phyloP scores from a whole-genome alignment of 352 stramenopile species.

The Globisporangium perplexum region DNA sequence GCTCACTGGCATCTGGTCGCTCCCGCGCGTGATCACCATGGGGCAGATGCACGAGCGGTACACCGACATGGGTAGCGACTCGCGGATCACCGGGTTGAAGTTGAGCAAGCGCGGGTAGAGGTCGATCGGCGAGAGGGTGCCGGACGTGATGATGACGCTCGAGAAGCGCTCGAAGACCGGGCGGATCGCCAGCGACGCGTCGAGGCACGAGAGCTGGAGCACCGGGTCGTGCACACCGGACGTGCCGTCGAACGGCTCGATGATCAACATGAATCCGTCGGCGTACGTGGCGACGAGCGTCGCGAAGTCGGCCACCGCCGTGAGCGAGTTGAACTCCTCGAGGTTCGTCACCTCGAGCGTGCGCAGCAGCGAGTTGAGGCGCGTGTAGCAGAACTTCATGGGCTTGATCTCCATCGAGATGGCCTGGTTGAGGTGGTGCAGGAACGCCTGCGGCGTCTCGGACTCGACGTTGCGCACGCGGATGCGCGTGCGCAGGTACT shows the following conservation, averaged over 20 bases:
- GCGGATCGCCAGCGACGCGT: constrained; percentile 97
- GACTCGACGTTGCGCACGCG: constrained; percentile 90
- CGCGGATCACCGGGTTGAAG: constrained; percentile 95
- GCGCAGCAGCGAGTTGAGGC: constrained; percentile 95
- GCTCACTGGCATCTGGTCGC: constrained; percentile 95
- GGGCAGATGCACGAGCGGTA: constrained; percentile 97
- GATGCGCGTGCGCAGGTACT: constrained; percentile 88
- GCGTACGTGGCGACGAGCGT: constrained; percentile 96
- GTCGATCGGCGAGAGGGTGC: constrained; percentile 98
- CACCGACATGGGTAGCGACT: constrained; percentile 97
- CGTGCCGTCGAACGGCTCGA: constrained; percentile 91
- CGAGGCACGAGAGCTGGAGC: constrained; percentile 95
- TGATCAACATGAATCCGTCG: constrained; percentile 98
- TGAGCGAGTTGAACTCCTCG: constrained; percentile 95
- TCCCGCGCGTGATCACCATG: constrained; percentile 96
- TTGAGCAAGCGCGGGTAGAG: constrained; percentile 98
- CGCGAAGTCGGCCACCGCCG: constrained; percentile 96
- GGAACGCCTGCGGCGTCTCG: constrained; percentile 95
- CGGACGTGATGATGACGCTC: constrained; percentile 88
- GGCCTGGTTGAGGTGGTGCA: constrained; percentile 91
- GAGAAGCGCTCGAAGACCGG: constrained; percentile 96
- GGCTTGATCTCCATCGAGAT: constrained; percentile 96
- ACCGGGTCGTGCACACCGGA: constrained; percentile 77
- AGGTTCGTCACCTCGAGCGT: constrained; percentile 97
- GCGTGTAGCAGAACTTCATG: constrained; percentile 96